Evolutionary conservation across 495 filamentous ascomycete genomes (phyloP).

Genomic region (Trichocladium uniseriatum): DNA sequence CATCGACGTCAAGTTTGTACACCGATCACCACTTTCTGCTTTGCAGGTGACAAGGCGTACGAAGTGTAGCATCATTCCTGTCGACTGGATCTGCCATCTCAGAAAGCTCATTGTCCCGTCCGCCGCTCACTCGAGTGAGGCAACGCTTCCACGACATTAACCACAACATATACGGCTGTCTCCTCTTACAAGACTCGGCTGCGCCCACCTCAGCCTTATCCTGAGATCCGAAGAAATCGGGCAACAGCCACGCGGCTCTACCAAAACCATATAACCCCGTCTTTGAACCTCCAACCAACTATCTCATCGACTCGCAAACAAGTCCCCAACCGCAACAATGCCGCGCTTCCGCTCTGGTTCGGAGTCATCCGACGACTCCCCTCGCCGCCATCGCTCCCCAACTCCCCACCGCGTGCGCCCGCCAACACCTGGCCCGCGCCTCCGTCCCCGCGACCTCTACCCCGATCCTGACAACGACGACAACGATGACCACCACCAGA

Average conservation of each 20-base stretch:
- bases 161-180: not conserved
- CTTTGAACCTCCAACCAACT: no score
- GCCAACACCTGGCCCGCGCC: conserved; percentile 1
- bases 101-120: no score
- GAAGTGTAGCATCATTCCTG: no score
- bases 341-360: conserved; percentile 5
- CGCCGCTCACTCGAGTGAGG: not conserved
- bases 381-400: conserved; percentile 5
- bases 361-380: not conserved
- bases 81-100: no score
- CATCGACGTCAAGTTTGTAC: no score
- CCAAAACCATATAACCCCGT: not conserved
- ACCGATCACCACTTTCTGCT: no score
- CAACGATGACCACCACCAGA: not conserved
- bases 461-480: not conserved
- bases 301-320: no score
- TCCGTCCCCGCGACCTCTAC: conserved; percentile 2
- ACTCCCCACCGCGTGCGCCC: not conserved
- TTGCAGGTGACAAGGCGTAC: no score
- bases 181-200: not conserved
- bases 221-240: not conserved
- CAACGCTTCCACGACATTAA: not conserved
- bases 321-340: not conserved
- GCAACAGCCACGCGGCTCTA: not conserved
- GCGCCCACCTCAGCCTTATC: not conserved